Base-by-base conservation (phyloP, 2,329 filamentous ascomycete genomes). In the Zymoseptoria crescenta region DNA sequence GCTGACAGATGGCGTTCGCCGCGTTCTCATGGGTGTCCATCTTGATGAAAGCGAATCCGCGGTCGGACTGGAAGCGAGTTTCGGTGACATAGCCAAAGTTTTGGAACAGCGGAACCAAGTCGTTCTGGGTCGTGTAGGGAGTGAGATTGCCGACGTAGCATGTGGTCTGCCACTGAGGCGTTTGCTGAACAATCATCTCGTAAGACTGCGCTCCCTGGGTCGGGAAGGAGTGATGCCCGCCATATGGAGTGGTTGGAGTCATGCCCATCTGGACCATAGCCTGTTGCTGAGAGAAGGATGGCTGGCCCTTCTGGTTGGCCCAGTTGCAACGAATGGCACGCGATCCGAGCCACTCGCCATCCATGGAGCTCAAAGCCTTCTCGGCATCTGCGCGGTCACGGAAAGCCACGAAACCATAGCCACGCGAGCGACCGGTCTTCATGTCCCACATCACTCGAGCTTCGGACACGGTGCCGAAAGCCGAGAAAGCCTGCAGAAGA, bases 381-480 rank as follows among this genome's bases (percentile, higher is more conserved):
- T 99, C 94, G 28, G 94, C 94, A 71, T 99, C 94, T 41, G 84
- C 79, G 64, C 93, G 90, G 64, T 99, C 94, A 63, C 93, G 89
- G 83, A 96, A 99, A 54, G 94, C 94, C 67, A 97, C 93, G 72
- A 99, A 99, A 10, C 94, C 94, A 72, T 99, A 99, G 61, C 94
- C 94, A 73, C 94, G 89, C 66, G 94, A 97, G 64, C 94, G 87
- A 67, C 94, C 94, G 41, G 94, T 99, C 83, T 99, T 99, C 94
- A 99, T 99, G 75, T 99, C 94, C 94, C 94, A 99, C 94, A 99
- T 99, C 65, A 99, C 94, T 70, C 94, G 91, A 61, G 94, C 94
- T 76, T 99, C 94, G 2, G 94, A 99, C 54, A 99, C 92, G 10
- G 87, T 90, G 49, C 94, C 94, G 74, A 97, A 99, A 51, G 91